Conservation (phyloP, 192 early-diverging fungal genomes). For the Borealophlyctis nickersoniae region DNA sequence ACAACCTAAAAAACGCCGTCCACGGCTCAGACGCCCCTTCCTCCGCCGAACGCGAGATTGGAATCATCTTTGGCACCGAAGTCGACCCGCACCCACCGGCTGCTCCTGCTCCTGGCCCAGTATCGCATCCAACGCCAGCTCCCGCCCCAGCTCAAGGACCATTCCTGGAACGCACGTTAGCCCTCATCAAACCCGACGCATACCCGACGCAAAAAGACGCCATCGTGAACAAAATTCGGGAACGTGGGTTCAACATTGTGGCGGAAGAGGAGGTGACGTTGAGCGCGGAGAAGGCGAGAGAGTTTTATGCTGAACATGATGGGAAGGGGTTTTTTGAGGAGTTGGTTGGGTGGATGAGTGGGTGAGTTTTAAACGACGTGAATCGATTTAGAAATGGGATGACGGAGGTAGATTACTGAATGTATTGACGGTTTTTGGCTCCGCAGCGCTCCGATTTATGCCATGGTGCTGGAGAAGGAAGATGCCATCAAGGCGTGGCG, state of each 20-base stretch:
- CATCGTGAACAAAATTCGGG: slow-evolving; percentile 40
- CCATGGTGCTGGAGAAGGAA: slow-evolving; percentile 53
- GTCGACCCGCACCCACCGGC: slow-evolving; percentile 17
- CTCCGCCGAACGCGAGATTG: slow-evolving; percentile 39
- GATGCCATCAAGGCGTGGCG: slow-evolving; percentile 54
- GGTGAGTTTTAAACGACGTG: slow-evolving; percentile 22
- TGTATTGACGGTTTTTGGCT: not conserved
- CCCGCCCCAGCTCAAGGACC: not conserved
- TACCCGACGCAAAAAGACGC: slow-evolving; percentile 45
- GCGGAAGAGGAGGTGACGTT: slow-evolving; percentile 41
- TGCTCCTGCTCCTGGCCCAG: not conserved
- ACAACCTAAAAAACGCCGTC: slow-evolving; percentile 39
- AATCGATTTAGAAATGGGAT: not conserved
- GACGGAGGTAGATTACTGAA: not conserved
- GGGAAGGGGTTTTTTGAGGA: slow-evolving; percentile 45
- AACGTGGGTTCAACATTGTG: slow-evolving; percentile 39
- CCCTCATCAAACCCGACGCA: slow-evolving; percentile 56
- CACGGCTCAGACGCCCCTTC: slow-evolving; percentile 46
- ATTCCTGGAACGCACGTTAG: slow-evolving; percentile 40
- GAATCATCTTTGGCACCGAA: slow-evolving; percentile 31
- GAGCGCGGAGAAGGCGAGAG: slow-evolving; percentile 33
- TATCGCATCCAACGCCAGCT: not conserved
- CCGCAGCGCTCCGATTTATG: slow-evolving; percentile 51
- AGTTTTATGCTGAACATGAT: slow-evolving; percentile 49
- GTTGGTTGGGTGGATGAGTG: slow-evolving; percentile 52